Base-by-base conservation (phyloP, 2,329 filamentous ascomycete species). In the Aspergillus texensis region DNA sequence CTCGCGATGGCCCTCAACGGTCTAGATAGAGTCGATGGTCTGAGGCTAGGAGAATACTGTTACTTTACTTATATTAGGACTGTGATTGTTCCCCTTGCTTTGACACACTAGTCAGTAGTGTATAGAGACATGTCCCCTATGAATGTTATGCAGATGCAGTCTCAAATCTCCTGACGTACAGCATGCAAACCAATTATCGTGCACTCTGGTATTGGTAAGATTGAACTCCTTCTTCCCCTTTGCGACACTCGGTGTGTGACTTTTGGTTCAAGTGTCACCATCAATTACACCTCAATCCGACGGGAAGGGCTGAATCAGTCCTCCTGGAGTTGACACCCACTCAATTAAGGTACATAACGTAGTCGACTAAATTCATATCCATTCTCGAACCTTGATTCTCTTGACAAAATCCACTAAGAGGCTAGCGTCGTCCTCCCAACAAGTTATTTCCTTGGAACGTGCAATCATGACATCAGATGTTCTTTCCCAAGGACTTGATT, bases 401-500 rank as follows among this genome's bases (percentile, higher is more conserved):
- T 30, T 14, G 32, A 21, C 34, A 39, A 36, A 55, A 55, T 21
- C 32, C 32, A 39, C 52, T 26, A 55, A 14, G 9, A n/a, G 30
- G 9, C 32, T 55, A 55, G 52, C 52, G 52, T 3, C 24, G 52
- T 55, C 10, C 32, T 24, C 34, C 32, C 34, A 55, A 55, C 52
- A 55, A n/a, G 52, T 55, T 55, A 55, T 55, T 55, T 36, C 52
- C 52, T 55, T 55, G 52, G 52, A 55, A 55, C 52, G 21, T 55
- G 34, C 32, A 30, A 55, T 39, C 11, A 55, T 55, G 52, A 55
- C 52, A 55, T 55, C 52, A 55, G 52, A 55, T 26, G 6, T 21
- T 19, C 14, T 32, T 32, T 9, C 28, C n/a, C 28, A 24, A 32
- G 48, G 48, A 34, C 34, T 52, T 19, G 26, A 52, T 34, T 32